These are phyloP conservation scores for Aurinia saxatilis DNA, from an alignment of 345 rosid species.

Conservation along the genomic window DNA sequence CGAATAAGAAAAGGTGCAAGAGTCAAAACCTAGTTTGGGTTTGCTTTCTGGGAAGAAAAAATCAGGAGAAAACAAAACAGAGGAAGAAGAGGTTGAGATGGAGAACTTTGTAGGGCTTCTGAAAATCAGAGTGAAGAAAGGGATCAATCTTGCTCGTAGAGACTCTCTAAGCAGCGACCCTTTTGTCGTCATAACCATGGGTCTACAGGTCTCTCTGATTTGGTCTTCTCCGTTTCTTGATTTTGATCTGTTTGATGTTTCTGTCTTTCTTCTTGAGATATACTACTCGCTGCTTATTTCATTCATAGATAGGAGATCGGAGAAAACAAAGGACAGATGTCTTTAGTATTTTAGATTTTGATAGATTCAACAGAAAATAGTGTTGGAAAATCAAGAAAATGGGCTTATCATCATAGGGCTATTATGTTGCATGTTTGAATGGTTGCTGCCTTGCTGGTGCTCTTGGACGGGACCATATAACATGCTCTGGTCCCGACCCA, in stretches of 20 bases:
- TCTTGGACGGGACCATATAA: no score
- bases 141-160: constrained; percentile 38
- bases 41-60: constrained; percentile 1
- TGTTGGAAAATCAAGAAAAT: not conserved
- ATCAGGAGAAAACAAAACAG: not conserved
- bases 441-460: no score
- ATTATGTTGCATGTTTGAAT: no score
- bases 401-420: not conserved
- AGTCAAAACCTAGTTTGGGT: not conserved
- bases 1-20: not conserved
- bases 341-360: not conserved
- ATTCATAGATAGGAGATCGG: not conserved
- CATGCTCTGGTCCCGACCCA: no score
- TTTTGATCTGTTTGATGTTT: not conserved
- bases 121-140: constrained; percentile 36
- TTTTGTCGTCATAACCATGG: constrained; percentile 42
- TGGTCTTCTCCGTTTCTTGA: not conserved
- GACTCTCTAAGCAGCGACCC: constrained; percentile 47
- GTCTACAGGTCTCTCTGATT: constrained; percentile 31
- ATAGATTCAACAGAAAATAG: not conserved
- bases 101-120: constrained; percentile 38
- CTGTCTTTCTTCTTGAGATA: constrained; percentile 1
- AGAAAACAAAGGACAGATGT: not conserved
- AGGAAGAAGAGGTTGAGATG: constrained; percentile 28
- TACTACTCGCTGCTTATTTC: not conserved